A percentile compares a stretch with the other conserved stretches of the same genome.
Evolutionary conservation across 371 early-diverging fungal genomes (phyloP).

Genomic region (Mortierella sp.): DNA sequence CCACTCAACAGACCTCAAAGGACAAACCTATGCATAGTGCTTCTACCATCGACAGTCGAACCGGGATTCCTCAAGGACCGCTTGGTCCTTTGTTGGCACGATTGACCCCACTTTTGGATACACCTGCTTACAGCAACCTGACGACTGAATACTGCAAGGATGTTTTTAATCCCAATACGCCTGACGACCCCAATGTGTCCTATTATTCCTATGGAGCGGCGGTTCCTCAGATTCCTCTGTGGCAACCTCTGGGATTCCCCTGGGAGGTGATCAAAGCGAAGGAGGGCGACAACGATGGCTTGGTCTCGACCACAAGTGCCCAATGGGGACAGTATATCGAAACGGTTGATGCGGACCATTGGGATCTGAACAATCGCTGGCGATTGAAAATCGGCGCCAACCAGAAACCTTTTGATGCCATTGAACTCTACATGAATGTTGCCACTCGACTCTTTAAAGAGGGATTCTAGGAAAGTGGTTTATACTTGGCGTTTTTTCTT

Average conservation of each 20-base stretch:
- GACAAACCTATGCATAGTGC: too few relatives aligned
- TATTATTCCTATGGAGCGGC: constrained; percentile 87
- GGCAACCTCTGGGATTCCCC: constrained; percentile 70
- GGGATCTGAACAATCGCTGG: constrained; percentile 78
- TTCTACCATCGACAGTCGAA: constrained; percentile 2
- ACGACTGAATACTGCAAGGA: constrained; percentile 86
- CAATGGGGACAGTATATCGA: constrained; percentile 89
- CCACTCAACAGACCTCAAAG: constrained; percentile 14
- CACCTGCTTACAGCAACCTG: constrained; percentile 90
- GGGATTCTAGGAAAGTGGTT: constrained; percentile 54
- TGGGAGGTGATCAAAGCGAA: constrained; percentile 73
- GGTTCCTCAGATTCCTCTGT: constrained; percentile 59
- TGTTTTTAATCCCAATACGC: constrained; percentile 88
- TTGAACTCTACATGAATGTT: constrained; percentile 80
- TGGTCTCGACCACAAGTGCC: constrained; percentile 83
- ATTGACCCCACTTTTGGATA: constrained; percentile 72
- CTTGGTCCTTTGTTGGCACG: constrained; percentile 31
- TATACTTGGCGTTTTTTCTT: too few relatives aligned
- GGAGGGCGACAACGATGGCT: constrained; percentile 95
- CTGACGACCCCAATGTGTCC: constrained; percentile 75
- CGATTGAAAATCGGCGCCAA: constrained; percentile 48
- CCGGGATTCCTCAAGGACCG: constrained; percentile 11
- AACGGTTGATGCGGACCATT: constrained; percentile 85
- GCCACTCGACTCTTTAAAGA: constrained; percentile 75
- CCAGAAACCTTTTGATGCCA: constrained; percentile 68